Evolutionary conservation across 352 stramenopile species (phyloP).

Genomic region (Globisporangium emineosum): DNA sequence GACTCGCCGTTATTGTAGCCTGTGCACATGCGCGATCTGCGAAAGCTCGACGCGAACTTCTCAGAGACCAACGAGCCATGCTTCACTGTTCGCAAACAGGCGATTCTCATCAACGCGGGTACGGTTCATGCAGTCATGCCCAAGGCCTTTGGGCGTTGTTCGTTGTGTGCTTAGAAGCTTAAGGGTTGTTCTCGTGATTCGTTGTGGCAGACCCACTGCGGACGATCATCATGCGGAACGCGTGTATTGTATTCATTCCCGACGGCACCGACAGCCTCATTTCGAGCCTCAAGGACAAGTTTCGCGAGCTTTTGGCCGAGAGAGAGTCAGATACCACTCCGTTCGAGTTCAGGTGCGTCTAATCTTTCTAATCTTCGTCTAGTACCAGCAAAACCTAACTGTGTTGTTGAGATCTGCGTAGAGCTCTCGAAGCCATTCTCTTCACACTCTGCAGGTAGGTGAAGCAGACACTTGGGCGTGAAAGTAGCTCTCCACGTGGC

Average conservation of each 20-base stretch:
- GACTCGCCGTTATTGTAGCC: slow-evolving; percentile 20
- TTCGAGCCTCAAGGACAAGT: slow-evolving; percentile 38
- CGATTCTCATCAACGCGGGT: slow-evolving; percentile 36
- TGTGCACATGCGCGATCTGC: slow-evolving; percentile 62
- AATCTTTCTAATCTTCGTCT: neutral
- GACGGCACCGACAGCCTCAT: slow-evolving; percentile 43
- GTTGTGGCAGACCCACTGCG: slow-evolving; percentile 35
- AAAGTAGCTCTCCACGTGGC: no score
- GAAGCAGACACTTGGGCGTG: no score
- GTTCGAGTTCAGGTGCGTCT: slow-evolving; percentile 42
- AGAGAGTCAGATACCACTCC: slow-evolving; percentile 19
- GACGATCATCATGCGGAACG: slow-evolving; percentile 40
- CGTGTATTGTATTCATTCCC: slow-evolving; percentile 39
- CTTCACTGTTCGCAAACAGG: slow-evolving; percentile 41
- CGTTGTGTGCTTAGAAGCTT: no score
- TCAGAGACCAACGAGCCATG: slow-evolving; percentile 48
- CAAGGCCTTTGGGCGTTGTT: no score
- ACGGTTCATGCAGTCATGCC: no score
- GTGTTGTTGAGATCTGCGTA: neutral
- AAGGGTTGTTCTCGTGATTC: no score
- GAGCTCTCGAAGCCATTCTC: slow-evolving; percentile 39
- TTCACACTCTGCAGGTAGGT: slow-evolving; percentile 27
- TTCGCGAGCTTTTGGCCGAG: slow-evolving; percentile 23
- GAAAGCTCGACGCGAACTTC: slow-evolving; percentile 68
- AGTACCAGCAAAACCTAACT: neutral